A percentile compares a stretch with the other conserved stretches of the same genome.
These are phyloP conservation scores for Calocera cornea DNA, from an alignment of 768 basidiomycete species.

Conservation along the genomic window DNA sequence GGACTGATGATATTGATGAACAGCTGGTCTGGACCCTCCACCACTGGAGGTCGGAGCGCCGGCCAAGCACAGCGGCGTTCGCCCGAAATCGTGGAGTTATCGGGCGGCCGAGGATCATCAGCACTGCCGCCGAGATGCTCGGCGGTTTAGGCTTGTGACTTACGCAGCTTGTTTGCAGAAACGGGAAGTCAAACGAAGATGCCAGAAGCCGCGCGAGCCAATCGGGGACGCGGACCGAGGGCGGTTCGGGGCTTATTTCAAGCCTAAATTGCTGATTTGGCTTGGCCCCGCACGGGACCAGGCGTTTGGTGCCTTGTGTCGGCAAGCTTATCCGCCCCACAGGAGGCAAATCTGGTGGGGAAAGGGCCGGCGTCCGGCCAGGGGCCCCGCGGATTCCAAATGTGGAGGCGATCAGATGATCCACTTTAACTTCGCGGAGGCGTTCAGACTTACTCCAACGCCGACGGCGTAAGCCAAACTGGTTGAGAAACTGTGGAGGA, in stretches of 20 bases:
- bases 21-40: background rate
- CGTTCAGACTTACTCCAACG: background rate
- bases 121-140: too few species aligned
- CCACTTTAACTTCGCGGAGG: background rate
- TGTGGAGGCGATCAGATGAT: background rate
- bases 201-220: background rate
- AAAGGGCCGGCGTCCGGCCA: background rate
- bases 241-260: background rate
- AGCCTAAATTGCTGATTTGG: background rate
- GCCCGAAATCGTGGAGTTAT: background rate
- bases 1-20: background rate
- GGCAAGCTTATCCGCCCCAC: background rate
- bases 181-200: background rate
- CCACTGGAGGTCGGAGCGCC: background rate
- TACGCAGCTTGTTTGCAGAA: background rate
- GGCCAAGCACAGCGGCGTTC: background rate
- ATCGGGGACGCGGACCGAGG: background rate
- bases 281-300: background rate
- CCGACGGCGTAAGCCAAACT: background rate
- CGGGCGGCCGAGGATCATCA: background rate
- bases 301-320: background rate
- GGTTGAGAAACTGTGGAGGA: background rate
- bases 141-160: background rate
- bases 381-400: background rate
- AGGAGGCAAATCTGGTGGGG: background rate